Evolutionary conservation across 2,329 filamentous ascomycete genomes (phyloP), one percentile per base, ranked within the genome.

Genomic region (Apiospora koreana): DNA sequence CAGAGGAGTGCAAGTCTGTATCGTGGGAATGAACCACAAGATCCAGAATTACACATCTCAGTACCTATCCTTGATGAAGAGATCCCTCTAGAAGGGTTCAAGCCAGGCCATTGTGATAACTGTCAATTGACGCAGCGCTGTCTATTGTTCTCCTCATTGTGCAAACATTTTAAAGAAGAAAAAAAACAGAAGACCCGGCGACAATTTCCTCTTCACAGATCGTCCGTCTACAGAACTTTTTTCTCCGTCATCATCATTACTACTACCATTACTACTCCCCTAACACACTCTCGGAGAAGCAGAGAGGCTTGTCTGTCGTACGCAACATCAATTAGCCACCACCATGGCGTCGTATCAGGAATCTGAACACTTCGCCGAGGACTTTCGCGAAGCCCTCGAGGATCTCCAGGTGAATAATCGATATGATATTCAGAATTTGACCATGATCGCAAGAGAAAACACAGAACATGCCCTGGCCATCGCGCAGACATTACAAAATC

Each of bases 401-500:
- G 95, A 98, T 82, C 87, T 99, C 78, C 93, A 93, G 74, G 89
- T 91, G 80, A 98, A 98, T 84, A 94, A 94, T 83, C 92, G 94
- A 79, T 94, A 94, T 82, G 95, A 98, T 83, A 99, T 99, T 81
- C 95, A 93, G 86, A 98, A 97, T 83, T 84, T 99, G 83, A 99
- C 96, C 73, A 91, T 97, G 81, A 98, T 99, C 83, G 96, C 96
- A 71, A 94, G 97, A 81, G 96, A 99, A 82, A 97, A 97, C 78
- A 98, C 95, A 74, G 94, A 97, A 82, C 93, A 98, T 85, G 96
- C 96, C 45, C 90, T 97, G 81, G 94, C 93, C 74, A 98, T 99
- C 77, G 95, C 96, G 23, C 91, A 94, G 77, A 94, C 94, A 66
- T 84, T 99, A 76, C 93, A 97, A 80, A 93, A 95, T 74, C 96